Percentiles rank a stretch among this genome's conserved stretches.
phyloP scores from a whole-genome alignment of 495 filamentous ascomycete species.

The Podospora pseudopauciseta region DNA sequence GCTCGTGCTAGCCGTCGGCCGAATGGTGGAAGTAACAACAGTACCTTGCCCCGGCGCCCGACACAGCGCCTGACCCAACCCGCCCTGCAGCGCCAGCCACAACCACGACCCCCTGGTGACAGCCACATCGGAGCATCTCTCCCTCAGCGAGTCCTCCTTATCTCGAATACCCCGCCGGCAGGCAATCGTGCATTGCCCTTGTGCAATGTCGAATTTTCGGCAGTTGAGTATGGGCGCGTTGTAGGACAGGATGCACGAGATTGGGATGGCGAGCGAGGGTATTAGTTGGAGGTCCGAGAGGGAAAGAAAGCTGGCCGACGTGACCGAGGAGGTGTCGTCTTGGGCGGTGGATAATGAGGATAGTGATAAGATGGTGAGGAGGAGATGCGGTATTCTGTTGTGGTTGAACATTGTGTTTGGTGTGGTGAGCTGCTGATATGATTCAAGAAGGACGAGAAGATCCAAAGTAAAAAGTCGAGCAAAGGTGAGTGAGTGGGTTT shows the following conservation, averaged over 20 bases:
- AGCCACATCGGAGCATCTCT: conserved; percentile 29
- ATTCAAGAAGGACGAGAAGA: background rate
- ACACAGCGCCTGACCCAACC: conserved; percentile 36
- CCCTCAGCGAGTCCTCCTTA: conserved; percentile 24
- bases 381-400: conserved; percentile 20
- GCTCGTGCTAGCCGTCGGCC: conserved; percentile 7
- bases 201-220: conserved; percentile 33
- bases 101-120: conserved; percentile 32
- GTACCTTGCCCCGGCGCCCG: conserved; percentile 13
- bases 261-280: conserved; percentile 33
- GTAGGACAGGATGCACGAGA: conserved; percentile 40
- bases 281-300: conserved; percentile 40
- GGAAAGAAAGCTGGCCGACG: conserved; percentile 33
- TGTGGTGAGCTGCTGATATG: background rate
- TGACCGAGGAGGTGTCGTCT: conserved; percentile 25
- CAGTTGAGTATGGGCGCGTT: conserved; percentile 35
- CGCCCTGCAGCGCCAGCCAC: conserved; percentile 34
- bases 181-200: conserved; percentile 33
- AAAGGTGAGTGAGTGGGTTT: background rate
- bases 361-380: conserved; percentile 23
- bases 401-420: conserved; percentile 20
- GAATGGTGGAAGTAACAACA: conserved; percentile 5
- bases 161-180: conserved; percentile 34
- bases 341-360: background rate
- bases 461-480: background rate